phyloP scores from a whole-genome alignment of 2,329 filamentous ascomycete species.

The Stylonectria norvegica region DNA sequence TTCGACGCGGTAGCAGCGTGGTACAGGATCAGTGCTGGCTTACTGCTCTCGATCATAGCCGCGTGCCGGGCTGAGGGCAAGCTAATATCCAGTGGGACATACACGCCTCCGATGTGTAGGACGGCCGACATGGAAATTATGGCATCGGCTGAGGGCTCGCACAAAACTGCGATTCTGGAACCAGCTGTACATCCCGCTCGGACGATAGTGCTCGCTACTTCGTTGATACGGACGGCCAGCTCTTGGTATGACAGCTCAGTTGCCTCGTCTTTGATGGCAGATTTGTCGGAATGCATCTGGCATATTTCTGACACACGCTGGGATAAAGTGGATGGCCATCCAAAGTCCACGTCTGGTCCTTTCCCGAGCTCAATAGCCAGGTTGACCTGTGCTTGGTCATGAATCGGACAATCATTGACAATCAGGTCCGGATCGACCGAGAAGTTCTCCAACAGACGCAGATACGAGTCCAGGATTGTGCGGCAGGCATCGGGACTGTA shows the following conservation, averaged over 20 bases:
- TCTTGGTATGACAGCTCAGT: neutral
- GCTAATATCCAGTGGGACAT: conserved; percentile 40
- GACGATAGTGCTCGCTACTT: neutral
- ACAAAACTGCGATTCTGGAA: conserved; percentile 32
- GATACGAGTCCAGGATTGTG: conserved; percentile 7
- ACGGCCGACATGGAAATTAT: conserved; percentile 40
- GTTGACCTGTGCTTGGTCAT: conserved; percentile 1
- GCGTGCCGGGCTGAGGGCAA: conserved; percentile 27
- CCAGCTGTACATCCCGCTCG: conserved; percentile 2
- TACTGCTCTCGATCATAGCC: conserved; percentile 28
- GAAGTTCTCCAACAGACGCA: conserved; percentile 9
- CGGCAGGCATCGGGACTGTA: conserved; percentile 6
- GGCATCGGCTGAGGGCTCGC: conserved; percentile 34
- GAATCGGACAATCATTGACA: neutral
- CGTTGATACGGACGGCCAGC: neutral
- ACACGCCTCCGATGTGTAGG: conserved; percentile 34
- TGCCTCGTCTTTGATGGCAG: conserved; percentile 8
- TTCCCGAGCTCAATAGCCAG: conserved; percentile 7
- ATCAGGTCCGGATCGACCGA: neutral
- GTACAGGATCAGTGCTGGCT: conserved; percentile 28
- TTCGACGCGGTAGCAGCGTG: conserved; percentile 1
- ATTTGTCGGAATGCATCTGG: conserved; percentile 1
- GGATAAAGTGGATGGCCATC: conserved; percentile 7
- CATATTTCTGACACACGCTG: conserved; percentile 5
- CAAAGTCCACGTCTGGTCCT: conserved; percentile 3